These are phyloP conservation scores for Moniliophthora roreri DNA, from an alignment of 1,284 basidiomycete genomes.

Conservation along the genomic window DNA sequence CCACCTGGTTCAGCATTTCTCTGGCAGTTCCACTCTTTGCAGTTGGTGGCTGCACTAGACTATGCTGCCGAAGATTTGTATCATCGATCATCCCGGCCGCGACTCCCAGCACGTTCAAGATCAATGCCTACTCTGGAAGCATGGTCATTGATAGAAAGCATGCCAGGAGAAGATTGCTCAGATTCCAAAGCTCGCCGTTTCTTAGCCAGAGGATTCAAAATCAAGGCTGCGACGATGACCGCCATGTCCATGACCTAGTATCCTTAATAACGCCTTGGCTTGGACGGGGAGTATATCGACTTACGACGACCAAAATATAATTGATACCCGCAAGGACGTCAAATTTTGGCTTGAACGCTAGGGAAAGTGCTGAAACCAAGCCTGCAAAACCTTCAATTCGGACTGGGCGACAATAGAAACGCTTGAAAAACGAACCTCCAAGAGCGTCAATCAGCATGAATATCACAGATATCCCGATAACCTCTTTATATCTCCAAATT, in stretches of 20 bases:
- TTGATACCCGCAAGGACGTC: conserved; percentile 68
- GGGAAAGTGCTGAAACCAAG: conserved; percentile 68
- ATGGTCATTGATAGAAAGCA: too few species aligned
- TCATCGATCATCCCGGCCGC: too few species aligned
- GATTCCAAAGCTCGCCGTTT: neutral
- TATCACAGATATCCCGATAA: conserved; percentile 68
- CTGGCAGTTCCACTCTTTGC: too few species aligned
- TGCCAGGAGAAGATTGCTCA: neutral
- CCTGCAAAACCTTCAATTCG: conserved; percentile 30
- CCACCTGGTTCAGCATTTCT: too few species aligned
- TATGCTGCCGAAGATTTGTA: too few species aligned
- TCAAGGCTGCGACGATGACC: neutral
- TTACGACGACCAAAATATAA: conserved; percentile 60
- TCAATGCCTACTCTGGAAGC: too few species aligned
- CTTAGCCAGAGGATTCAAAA: neutral
- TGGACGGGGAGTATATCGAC: neutral
- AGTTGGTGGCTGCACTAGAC: too few species aligned
- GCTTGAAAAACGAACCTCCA: conserved; percentile 42
- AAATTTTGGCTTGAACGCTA: conserved; percentile 67
- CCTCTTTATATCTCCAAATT: conserved; percentile 69
- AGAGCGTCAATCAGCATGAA: conserved; percentile 75
- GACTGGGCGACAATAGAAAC: neutral
- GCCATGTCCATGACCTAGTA: conserved; percentile 1
- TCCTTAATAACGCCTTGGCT: too few species aligned
- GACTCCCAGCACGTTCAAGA: too few species aligned